phyloP scores from a whole-genome alignment of 305 asterid species.

The Plantago rigida region DNA sequence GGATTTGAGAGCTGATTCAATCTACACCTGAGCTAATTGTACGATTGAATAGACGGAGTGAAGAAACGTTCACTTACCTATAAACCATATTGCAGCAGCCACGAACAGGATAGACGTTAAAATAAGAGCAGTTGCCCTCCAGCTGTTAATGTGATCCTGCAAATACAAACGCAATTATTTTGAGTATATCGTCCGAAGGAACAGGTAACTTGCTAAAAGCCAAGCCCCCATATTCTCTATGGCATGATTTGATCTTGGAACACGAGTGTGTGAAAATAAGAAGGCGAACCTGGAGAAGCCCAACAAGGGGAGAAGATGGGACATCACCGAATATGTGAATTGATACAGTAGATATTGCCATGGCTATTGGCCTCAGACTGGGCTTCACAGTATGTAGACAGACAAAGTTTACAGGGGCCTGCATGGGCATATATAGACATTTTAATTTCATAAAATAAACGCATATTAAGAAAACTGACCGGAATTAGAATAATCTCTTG shows the following conservation, averaged over 20 bases:
- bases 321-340: constrained; percentile 93
- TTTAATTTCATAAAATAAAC: neutral
- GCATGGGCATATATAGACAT: constrained; percentile 23
- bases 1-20: neutral
- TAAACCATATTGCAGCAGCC: constrained; percentile 72
- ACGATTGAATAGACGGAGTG: neutral
- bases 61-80: constrained; percentile 34
- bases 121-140: constrained; percentile 73
- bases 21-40: neutral
- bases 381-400: constrained; percentile 84
- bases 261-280: neutral
- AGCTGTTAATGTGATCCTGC: constrained; percentile 71
- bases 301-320: constrained; percentile 91
- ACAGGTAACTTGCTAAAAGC: neutral
- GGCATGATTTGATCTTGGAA: neutral
- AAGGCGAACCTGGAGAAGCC: constrained; percentile 71
- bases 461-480: too few species aligned
- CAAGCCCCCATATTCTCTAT: neutral
- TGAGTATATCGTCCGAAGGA: neutral
- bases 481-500: neutral
- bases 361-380: constrained; percentile 75
- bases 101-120: constrained; percentile 65
- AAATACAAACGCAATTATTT: constrained; percentile 7
- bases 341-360: constrained; percentile 84
- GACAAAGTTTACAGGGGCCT: constrained; percentile 90